phyloP scores from a whole-genome alignment of 1,139 yeast species.

The Kurtzmaniella natalensis region DNA sequence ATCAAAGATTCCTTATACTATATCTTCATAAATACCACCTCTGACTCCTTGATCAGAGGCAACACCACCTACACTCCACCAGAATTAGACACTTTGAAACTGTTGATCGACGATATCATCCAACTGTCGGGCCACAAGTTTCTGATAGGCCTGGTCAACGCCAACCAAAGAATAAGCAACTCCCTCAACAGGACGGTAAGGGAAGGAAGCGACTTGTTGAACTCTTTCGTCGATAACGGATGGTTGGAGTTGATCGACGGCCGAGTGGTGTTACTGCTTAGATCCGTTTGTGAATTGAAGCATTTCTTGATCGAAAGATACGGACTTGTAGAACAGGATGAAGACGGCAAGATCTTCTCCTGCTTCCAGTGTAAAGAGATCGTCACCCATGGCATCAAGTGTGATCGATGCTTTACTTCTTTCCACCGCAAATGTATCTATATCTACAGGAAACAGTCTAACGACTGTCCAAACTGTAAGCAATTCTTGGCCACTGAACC shows the following conservation, averaged over 20 bases:
- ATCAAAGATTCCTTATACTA: slow-evolving; percentile 27
- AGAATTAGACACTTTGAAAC: slow-evolving; percentile 48
- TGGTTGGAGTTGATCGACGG: slow-evolving; percentile 41
- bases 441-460: slow-evolving; percentile 21
- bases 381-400: slow-evolving; percentile 50
- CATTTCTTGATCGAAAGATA: slow-evolving; percentile 40
- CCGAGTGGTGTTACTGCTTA: slow-evolving; percentile 33
- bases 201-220: slow-evolving; percentile 35
- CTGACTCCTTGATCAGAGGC: slow-evolving; percentile 38
- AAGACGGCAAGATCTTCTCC: slow-evolving; percentile 35
- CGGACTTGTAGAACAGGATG: slow-evolving; percentile 19
- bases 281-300: slow-evolving; percentile 46
- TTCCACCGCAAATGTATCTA: slow-evolving; percentile 52
- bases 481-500: background rate
- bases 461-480: background rate
- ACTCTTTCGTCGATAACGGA: slow-evolving; percentile 43
- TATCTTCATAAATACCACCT: slow-evolving; percentile 39
- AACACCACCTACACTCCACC: slow-evolving; percentile 40
- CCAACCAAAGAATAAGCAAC: slow-evolving; percentile 23
- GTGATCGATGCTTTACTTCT: slow-evolving; percentile 33
- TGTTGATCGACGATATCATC: slow-evolving; percentile 44
- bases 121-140: slow-evolving; percentile 21
- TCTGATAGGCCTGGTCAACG: slow-evolving; percentile 26
- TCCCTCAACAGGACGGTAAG: slow-evolving; percentile 20
- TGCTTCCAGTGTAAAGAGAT: slow-evolving; percentile 57